phyloP scores from a whole-genome alignment of 192 early-diverging fungal genomes.

The Pecoramyces ruminantium region DNA sequence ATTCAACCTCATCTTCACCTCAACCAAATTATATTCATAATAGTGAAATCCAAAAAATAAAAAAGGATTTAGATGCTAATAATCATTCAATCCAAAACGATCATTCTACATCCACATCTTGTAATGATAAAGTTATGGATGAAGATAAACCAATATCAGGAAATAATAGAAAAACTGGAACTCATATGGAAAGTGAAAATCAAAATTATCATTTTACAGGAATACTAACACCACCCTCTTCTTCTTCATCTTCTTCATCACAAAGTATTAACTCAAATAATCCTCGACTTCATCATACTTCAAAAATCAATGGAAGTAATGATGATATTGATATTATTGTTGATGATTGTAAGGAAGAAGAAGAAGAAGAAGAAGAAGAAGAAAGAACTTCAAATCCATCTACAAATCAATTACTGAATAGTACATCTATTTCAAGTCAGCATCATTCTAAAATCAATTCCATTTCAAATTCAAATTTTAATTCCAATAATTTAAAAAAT shows the following conservation, averaged over 20 bases:
- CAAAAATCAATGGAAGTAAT: neutral
- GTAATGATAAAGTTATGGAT: neutral
- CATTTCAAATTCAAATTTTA: too few relatives aligned
- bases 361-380: neutral
- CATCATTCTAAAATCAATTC: too few relatives aligned
- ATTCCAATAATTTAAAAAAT: too few relatives aligned
- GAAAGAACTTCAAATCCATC: too few relatives aligned
- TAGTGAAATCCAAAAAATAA: neutral
- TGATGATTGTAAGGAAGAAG: neutral
- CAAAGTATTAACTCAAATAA: neutral
- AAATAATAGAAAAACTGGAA: neutral
- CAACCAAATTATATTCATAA: neutral
- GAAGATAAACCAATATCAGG: neutral
- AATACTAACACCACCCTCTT: neutral
- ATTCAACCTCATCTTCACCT: neutral
- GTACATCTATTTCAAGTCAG: too few relatives aligned
- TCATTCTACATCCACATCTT: neutral
- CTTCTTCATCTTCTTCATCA: neutral
- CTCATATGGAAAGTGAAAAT: neutral
- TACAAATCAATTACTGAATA: too few relatives aligned
- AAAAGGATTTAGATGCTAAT: neutral
- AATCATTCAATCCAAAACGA: neutral
- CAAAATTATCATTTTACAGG: neutral
- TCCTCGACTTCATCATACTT: too few relatives aligned
- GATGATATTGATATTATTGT: neutral